phyloP scores from a whole-genome alignment of 192 early-diverging fungal species.

The Coemansia sp. region DNA sequence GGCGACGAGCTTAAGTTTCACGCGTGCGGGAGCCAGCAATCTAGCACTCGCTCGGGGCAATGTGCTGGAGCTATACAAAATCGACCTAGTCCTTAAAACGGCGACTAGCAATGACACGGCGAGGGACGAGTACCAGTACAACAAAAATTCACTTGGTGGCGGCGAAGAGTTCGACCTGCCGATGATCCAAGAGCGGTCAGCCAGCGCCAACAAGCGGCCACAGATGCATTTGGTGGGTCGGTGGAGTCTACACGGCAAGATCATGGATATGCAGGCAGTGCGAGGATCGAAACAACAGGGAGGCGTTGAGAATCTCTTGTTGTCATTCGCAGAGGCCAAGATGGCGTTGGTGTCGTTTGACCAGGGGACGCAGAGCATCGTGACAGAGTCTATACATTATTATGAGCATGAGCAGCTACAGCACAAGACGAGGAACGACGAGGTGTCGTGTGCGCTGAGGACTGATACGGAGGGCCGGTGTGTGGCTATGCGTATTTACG shows the following conservation, averaged over 20 bases:
- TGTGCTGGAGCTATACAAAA: constrained; percentile 51
- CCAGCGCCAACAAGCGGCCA: constrained; percentile 30
- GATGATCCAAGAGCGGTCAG: constrained; percentile 34
- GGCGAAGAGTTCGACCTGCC: constrained; percentile 45
- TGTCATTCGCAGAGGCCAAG: constrained; percentile 63
- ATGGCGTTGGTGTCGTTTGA: constrained; percentile 93
- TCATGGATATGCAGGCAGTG: constrained; percentile 46
- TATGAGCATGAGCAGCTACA: constrained; percentile 93
- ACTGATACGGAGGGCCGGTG: constrained; percentile 90
- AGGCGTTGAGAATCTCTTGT: constrained; percentile 40
- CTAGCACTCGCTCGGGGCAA: constrained; percentile 53
- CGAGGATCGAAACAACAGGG: constrained; percentile 20
- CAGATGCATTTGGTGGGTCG: constrained; percentile 45
- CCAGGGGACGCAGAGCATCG: constrained; percentile 69
- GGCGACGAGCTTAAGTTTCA: constrained; percentile 50
- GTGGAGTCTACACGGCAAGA: constrained; percentile 51
- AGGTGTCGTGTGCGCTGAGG: constrained; percentile 50
- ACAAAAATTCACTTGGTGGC: constrained; percentile 10
- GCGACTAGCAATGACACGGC: constrained; percentile 19
- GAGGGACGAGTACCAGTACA: constrained; percentile 39
- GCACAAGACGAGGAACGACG: constrained; percentile 60
- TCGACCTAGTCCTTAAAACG: constrained; percentile 30
- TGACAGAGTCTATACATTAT: constrained; percentile 95
- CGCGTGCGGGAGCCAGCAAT: constrained; percentile 39
- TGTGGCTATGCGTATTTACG: constrained; percentile 86